Evolutionary conservation across 768 basidiomycete genomes (phyloP), one percentile per base, ranked within the genome.

Genomic region (Hortiboletus campestris): DNA sequence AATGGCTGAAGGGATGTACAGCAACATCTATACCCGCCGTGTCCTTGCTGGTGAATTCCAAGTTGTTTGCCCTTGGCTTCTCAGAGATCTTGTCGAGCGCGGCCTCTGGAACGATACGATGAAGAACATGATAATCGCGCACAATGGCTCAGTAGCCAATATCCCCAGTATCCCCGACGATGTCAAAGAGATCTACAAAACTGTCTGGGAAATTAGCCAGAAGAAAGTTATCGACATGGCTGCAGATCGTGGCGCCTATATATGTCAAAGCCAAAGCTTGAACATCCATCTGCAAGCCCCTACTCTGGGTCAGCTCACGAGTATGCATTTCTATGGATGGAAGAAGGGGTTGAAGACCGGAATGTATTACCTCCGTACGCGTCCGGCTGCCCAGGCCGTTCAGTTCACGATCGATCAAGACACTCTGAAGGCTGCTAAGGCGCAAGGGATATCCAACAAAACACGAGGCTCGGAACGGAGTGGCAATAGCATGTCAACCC

Each of bases 41-140:
- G 97, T 98, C 16, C 85, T 99, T n/a, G 94, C 96, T 31, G 97
- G 97, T 49, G 97, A 99, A 78, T 99, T 99, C 89, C 96, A 98
- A 72, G 84, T 99, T 55, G 97, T 98, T 57, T 97, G 94, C 77
- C 97, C 97, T 0, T 98, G 97, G 97, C 83, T 99, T 49, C 84
- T 99, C n/a, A 87, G 94, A 55, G 97, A 99, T 63, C 89, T 99
- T 54, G 96, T 98, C 63, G 91, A 96, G 62, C 89, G 88, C 52
- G 88, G 88, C 34, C 84, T 98, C 8, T 99, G 97, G 97, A 84
- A 98, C 66, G 96, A 99, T 68, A 84, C 91, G 70, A 98, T 98
- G 96, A 97, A 96, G 83, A 95, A 98, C 76, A 88, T 91, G 82
- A 94, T 99, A 74, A 98, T 99, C 63, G 97, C 97, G 14, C 89